Conservation (phyloP, 345 rosid genomes). For the Ceriops zippeliana region DNA sequence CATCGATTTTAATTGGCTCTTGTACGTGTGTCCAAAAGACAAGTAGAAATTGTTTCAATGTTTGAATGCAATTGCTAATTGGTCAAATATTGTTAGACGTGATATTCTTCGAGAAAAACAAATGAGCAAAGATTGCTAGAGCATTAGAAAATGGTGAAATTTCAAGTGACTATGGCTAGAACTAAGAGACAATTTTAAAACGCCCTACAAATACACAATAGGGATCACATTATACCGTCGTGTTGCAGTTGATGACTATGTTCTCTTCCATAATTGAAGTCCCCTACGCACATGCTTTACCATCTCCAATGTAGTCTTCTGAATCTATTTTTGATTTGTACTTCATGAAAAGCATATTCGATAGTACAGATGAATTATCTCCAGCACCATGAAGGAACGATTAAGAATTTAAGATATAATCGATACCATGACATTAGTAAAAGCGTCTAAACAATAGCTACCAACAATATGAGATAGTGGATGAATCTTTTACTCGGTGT, state of each 20-base stretch:
- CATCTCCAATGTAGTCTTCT: neutral
- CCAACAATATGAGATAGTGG: neutral
- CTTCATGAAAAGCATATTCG: neutral
- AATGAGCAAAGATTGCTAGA: neutral
- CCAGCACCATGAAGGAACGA: conserved; percentile 3
- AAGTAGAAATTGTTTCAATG: neutral
- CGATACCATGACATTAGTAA: neutral
- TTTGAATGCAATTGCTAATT: neutral
- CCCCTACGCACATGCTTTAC: neutral
- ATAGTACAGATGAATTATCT: conserved; percentile 12
- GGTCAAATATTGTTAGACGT: conserved; percentile 4
- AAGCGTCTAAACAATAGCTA: neutral
- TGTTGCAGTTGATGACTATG: neutral
- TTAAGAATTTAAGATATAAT: conserved; percentile 1
- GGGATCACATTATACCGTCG: conserved; percentile 1
- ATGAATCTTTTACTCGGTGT: neutral
- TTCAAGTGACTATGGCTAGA: no score
- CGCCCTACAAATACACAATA: neutral
- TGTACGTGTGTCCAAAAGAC: neutral
- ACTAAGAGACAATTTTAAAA: neutral
- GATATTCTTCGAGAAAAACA: neutral
- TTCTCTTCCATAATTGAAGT: conserved; percentile 6
- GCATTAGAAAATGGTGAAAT: no score
- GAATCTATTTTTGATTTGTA: neutral
- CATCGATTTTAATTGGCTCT: neutral